Base-by-base conservation (phyloP, 1,139 yeast genomes). In the Geotrichum klebahnii region DNA sequence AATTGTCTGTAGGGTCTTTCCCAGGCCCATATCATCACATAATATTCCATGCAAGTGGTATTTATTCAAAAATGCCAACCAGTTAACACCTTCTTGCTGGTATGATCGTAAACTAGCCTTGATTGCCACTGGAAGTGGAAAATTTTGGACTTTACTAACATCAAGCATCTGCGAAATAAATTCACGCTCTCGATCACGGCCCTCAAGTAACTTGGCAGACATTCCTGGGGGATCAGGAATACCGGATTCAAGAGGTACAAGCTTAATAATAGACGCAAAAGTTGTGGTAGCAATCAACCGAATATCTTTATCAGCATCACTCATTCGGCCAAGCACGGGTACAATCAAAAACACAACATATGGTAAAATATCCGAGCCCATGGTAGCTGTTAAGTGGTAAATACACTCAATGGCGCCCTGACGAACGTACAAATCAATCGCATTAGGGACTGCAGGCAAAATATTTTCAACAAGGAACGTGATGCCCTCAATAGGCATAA, bases 21-120 rank as follows among this genome's bases (percentile, higher is more conserved):
- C 99, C 34, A 94, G 76, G 10, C 99, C 99, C 99, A 94, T 94
- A 79, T 94, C 99, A 68, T 94, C 99, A 79, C 98, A 92, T 46
- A 94, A 73, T 61, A 94, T 89, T 46, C 98, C 99, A 69, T 94
- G 98, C 47, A 94, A 73, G 67, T 92, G 96, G 63, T 94, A 94
- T 63, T 87, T 87, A 71, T 92, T 94, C 62, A 94, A 76, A 65
- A 94, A 94, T 14, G 96, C 96, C 51, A 94, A 74, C 99, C 99
- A 94, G 65, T 92, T 94, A 39, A 94, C 95, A 67, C 99, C 99
- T 57, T 94, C 97, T 67, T 92, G 97, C 69, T 94, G 99, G 64
- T 94, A 94, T 58, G 87, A 86, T 67, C 98, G 81, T 58, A 94
- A 75, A 1, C 95, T 88, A 0, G 98, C 98, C 58, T 87, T 86